Conservation (phyloP, 208 protist genomes). For the Novymonas esmeraldas region DNA sequence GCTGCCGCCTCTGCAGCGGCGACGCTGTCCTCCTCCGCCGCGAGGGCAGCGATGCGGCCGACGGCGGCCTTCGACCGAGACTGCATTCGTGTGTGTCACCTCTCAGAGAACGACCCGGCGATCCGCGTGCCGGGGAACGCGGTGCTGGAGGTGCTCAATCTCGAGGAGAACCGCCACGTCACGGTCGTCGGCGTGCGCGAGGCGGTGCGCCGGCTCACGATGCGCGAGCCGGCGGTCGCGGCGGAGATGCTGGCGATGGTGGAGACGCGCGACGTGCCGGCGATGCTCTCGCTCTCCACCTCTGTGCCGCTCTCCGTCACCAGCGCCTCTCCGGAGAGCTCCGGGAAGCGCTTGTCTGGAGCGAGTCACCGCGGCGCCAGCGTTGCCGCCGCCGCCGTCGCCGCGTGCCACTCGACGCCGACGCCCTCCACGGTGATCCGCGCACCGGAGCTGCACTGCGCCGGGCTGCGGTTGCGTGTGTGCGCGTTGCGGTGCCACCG, state of each 20-base stretch:
- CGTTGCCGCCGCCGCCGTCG: background rate
- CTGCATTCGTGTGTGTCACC: slow-evolving; percentile 65
- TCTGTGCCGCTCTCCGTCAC: background rate
- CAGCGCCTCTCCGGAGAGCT: background rate
- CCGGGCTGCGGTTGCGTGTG: slow-evolving; percentile 54
- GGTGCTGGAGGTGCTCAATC: slow-evolving; percentile 78
- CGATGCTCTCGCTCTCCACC: slow-evolving; percentile 7
- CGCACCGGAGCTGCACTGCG: slow-evolving; percentile 77
- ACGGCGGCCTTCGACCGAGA: slow-evolving; percentile 71
- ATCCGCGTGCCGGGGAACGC: slow-evolving; percentile 87
- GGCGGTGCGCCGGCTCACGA: slow-evolving; percentile 59
- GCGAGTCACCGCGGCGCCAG: slow-evolving; percentile 8
- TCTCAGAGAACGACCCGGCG: slow-evolving; percentile 37
- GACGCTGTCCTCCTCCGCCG: slow-evolving; percentile 23
- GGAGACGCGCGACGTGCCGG: slow-evolving; percentile 18
- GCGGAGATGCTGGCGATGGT: slow-evolving; percentile 62
- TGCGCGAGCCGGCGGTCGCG: slow-evolving; percentile 67
- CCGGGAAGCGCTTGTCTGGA: slow-evolving; percentile 5
- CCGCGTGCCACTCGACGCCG: background rate
- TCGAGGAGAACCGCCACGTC: slow-evolving; percentile 70
- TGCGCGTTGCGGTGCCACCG: slow-evolving; percentile 48
- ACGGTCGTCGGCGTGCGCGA: slow-evolving; percentile 64
- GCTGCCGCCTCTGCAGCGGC: slow-evolving; percentile 7
- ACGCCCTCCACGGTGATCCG: slow-evolving; percentile 23
- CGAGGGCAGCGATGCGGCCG: slow-evolving; percentile 40